phyloP scores from a whole-genome alignment of 805 yeast genomes.

The Kodamaea fukazawae region DNA sequence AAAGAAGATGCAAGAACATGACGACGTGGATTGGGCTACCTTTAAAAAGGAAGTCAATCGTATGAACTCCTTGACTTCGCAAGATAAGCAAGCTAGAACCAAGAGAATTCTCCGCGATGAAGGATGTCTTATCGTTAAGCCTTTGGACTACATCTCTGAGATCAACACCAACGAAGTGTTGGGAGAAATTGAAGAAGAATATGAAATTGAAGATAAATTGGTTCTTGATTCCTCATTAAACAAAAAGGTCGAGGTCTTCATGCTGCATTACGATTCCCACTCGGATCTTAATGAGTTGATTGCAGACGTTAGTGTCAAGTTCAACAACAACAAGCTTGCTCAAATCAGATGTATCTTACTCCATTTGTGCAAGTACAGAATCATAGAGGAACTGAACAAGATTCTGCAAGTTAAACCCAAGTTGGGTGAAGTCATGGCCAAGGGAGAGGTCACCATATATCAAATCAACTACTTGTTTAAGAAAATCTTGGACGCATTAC shows the following conservation, averaged over 20 bases:
- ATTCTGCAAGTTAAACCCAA: slow-evolving; percentile 40
- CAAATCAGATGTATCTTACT: slow-evolving; percentile 59
- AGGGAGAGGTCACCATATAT: slow-evolving; percentile 58
- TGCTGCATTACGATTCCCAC: slow-evolving; percentile 24
- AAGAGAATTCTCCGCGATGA: slow-evolving; percentile 48
- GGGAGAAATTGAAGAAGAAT: slow-evolving; percentile 16
- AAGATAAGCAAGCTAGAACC: slow-evolving; percentile 69
- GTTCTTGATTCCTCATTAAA: slow-evolving; percentile 14
- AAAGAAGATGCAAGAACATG: slow-evolving; percentile 28
- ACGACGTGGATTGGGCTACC: slow-evolving; percentile 38
- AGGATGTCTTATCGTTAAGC: slow-evolving; percentile 38
- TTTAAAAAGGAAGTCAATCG: slow-evolving; percentile 44
- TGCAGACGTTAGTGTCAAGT: slow-evolving; percentile 40
- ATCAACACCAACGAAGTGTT: slow-evolving; percentile 40
- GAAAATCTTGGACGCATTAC: slow-evolving; percentile 65
- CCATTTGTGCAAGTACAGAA: slow-evolving; percentile 66
- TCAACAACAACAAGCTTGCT: slow-evolving; percentile 42
- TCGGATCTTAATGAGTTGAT: slow-evolving; percentile 41
- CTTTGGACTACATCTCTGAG: slow-evolving; percentile 41
- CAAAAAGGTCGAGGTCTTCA: slow-evolving; percentile 32
- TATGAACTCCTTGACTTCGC: slow-evolving; percentile 22
- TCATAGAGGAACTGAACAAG: slow-evolving; percentile 36
- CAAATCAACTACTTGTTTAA: slow-evolving; percentile 78
- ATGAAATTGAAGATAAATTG: slow-evolving; percentile 7
- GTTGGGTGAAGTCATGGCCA: slow-evolving; percentile 41